Base-by-base conservation (phyloP, 371 early-diverging fungal genomes). In the Chytridiales sp. region DNA sequence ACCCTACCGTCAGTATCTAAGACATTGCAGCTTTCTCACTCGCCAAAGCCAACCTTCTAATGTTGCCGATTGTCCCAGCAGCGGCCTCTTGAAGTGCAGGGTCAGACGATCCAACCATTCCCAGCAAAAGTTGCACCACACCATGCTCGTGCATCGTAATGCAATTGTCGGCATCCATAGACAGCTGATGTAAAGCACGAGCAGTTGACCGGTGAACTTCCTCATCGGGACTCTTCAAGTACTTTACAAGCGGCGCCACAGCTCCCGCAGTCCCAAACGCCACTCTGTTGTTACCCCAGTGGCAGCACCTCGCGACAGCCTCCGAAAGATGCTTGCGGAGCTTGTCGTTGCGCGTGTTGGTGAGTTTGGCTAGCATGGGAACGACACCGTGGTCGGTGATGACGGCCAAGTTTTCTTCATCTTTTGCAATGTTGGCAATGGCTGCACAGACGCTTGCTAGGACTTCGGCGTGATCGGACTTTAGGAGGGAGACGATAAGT, bases 301-400 rank as follows among this genome's bases (percentile, higher is more conserved):
- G 80, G 62, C 83, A 83, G 65, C 82, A 83, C 24, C 78, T 47
- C 13, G 82, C 82, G 42, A 83, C 73, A 1, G 84, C 82, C 56
- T 80, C 80, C 5, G 78, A 69, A 11, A 83, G 63, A 52, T 80
- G 79, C 50, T 74, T 76, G 4, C 81, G 71, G 31, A 83, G 70
- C 43, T 74, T 70, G 53, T 81, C 80, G 61, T 79, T 75, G 2
- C 73, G 68, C 11, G 77, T 77, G 60, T 73, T 73, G 39, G 78
- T 75, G 35, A 83, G 69, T 47, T 81, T 81, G 21, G 75, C 79
- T 9, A 83, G 74, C 80, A 81, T 79, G 4, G 78, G 80, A 1
- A 83, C 82, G 8, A 83, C 82, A 1, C 82, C 82, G 61, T 83
- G 84, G 61, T 83, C 84, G n/a, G 84, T 81, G 13, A 83, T 80